Evolutionary conservation across 2,329 filamentous ascomycete genomes (phyloP), one percentile per base, ranked within the genome.

Genomic region (Xylariomycetidae sp.): DNA sequence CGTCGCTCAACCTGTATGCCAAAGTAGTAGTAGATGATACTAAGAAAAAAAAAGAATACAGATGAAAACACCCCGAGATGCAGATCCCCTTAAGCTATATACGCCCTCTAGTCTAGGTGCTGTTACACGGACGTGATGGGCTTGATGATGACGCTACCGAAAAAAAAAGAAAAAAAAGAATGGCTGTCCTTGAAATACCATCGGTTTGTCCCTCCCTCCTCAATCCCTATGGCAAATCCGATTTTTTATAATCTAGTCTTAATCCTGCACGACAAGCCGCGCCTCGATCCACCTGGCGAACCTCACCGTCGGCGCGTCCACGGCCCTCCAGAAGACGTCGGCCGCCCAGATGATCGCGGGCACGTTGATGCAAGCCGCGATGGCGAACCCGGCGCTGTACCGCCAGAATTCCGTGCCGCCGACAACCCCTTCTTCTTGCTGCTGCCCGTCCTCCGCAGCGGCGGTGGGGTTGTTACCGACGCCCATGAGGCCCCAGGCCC

Each of bases 241-340:
- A 8, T 23, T 23, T 23, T 23, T 8, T 23, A 8, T 23, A 8
- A 9, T 29, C 9, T 17, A 13, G n/a, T 30, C n/a, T n/a, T 30
- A 18, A 3, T 30, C 16, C 4, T 15, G 13, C 6, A 30, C 20
- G 15, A 20, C 40, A 4, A 53, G 20, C 41, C 60, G 63, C 29
- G 43, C 56, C 54, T 78, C 74, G 3, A 76, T 45, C 72, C 71
- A 76, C 49, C 67, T 74, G 14, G 72, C 67, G 42, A 79, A 70
- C 46, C 63, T 64, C 33, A 79, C 74, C 6, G 68, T 68, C 1
- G 73, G 73, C 31, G 67, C 65, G 43, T 80, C 75, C 12, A 79
- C 66, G 3, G 62, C 59, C 16, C 74, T 62, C 65, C 71, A 76
- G 39, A 74, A 77, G 4, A 79, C 44, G 40, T 80, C 74, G 2